Evolutionary conservation across 1,139 yeast species (phyloP).

Genomic region (Scheffersomyces parashehatae): DNA sequence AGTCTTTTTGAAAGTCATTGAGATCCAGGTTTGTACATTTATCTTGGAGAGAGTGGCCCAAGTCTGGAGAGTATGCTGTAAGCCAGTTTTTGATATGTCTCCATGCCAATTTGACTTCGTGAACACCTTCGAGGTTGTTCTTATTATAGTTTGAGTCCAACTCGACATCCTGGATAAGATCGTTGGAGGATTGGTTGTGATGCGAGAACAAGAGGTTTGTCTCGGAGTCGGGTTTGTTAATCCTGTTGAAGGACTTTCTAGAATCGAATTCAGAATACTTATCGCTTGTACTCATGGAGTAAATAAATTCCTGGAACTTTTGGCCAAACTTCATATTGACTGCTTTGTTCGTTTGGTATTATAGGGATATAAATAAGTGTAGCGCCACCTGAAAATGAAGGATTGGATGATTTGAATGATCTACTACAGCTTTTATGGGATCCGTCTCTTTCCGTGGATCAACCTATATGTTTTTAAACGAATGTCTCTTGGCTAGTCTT

Average conservation of each 20-base stretch:
- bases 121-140: conserved; percentile 49
- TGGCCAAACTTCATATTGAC: conserved; percentile 31
- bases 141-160: conserved; percentile 7
- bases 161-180: conserved; percentile 11
- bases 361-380: too few relatives aligned
- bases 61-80: conserved; percentile 52
- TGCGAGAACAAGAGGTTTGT: conserved; percentile 34
- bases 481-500: too few relatives aligned
- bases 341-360: too few relatives aligned
- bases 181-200: conserved; percentile 27
- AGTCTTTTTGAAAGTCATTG: conserved; percentile 63
- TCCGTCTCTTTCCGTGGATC: too few relatives aligned
- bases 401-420: too few relatives aligned
- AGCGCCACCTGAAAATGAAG: too few relatives aligned
- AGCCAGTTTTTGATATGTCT: conserved; percentile 68
- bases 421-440: too few relatives aligned
- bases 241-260: conserved; percentile 46
- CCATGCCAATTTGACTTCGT: conserved; percentile 68
- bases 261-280: conserved; percentile 69
- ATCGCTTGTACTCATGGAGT: conserved; percentile 64
- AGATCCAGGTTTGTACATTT: conserved; percentile 67
- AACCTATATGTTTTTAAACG: too few relatives aligned
- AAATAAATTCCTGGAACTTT: conserved; percentile 54
- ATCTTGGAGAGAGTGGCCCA: conserved; percentile 56
- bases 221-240: conserved; percentile 44